Percentiles rank a stretch among this genome's conserved stretches.
Evolutionary conservation across 768 basidiomycete species (phyloP).

Genomic region (Xerocomellus chrysenteron): DNA sequence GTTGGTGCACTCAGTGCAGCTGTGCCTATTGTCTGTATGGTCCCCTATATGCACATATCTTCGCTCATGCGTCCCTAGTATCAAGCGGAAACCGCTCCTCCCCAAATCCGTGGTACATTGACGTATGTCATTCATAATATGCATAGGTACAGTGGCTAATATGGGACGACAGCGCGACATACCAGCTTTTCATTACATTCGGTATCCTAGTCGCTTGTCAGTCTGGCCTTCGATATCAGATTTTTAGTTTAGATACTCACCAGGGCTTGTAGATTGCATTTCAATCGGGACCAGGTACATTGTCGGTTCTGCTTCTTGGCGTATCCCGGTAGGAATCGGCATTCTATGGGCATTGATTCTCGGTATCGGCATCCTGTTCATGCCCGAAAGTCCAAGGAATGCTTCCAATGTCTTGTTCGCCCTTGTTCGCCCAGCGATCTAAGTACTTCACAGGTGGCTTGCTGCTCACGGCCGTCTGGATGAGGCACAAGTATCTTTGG

Average conservation of each 20-base stretch:
- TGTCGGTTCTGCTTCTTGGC: neutral
- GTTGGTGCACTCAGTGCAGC: conserved; percentile 68
- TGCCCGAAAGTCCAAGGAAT: conserved; percentile 51
- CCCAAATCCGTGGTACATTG: conserved; percentile 67
- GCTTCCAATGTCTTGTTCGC: neutral
- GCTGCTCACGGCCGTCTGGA: neutral
- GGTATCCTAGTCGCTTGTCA: conserved; percentile 67
- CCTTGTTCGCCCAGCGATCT: neutral
- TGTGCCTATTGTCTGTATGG: conserved; percentile 52
- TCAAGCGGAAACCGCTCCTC: conserved; percentile 71
- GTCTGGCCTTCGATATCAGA: conserved; percentile 16
- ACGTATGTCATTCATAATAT: conserved; percentile 33
- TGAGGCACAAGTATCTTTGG: conserved; percentile 26
- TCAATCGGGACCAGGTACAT: neutral
- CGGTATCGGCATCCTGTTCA: conserved; percentile 25
- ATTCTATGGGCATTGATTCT: conserved; percentile 29
- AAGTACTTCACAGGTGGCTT: neutral
- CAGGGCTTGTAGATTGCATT: conserved; percentile 21
- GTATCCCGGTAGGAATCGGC: neutral
- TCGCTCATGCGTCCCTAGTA: conserved; percentile 38
- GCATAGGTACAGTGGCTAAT: neutral
- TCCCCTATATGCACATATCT: conserved; percentile 1
- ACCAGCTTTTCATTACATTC: conserved; percentile 66
- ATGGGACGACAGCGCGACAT: conserved; percentile 38
- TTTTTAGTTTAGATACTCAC: neutral